phyloP scores from a whole-genome alignment of 176 grass and related monocot species.

The Hordeum marinum region DNA sequence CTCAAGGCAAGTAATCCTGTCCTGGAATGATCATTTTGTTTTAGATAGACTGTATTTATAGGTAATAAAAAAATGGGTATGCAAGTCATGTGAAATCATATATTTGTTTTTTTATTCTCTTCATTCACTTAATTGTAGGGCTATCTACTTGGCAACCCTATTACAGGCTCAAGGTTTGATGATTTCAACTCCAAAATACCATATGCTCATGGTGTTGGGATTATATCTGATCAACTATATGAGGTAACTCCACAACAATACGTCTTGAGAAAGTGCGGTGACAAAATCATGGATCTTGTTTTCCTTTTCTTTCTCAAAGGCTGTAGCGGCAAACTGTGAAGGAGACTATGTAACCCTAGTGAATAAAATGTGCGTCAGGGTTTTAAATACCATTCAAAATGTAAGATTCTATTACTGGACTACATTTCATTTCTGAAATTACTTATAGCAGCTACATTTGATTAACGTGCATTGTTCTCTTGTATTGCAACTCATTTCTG shows the following conservation, averaged over 20 bases:
- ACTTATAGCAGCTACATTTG: not conserved
- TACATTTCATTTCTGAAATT: not conserved
- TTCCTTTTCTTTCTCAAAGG: not conserved
- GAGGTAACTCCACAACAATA: slow-evolving; percentile 14
- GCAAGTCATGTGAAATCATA: not conserved
- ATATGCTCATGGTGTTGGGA: slow-evolving; percentile 45
- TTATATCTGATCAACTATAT: slow-evolving; percentile 59
- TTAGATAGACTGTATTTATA: not conserved
- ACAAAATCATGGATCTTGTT: not conserved
- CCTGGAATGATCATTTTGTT: not conserved
- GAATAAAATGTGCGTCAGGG: slow-evolving; percentile 1
- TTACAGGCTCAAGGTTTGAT: slow-evolving; percentile 14
- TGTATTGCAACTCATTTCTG: not conserved
- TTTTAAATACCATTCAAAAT: not conserved
- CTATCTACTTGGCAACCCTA: slow-evolving; percentile 51
- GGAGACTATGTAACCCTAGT: slow-evolving; percentile 26
- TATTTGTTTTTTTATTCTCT: not conserved
- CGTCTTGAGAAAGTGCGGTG: not conserved
- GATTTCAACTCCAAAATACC: not conserved
- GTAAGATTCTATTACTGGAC: slow-evolving; percentile 1
- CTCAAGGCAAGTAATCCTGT: slow-evolving; percentile 27
- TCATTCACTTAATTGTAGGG: slow-evolving; percentile 13
- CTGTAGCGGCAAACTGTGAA: slow-evolving; percentile 9
- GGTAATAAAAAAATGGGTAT: not conserved
- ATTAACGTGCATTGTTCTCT: not conserved